Percentiles rank a stretch among this genome's conserved stretches.
These are phyloP conservation scores for Naganishia vaughanmartiniae DNA, from an alignment of 768 basidiomycete species.

Conservation along the genomic window DNA sequence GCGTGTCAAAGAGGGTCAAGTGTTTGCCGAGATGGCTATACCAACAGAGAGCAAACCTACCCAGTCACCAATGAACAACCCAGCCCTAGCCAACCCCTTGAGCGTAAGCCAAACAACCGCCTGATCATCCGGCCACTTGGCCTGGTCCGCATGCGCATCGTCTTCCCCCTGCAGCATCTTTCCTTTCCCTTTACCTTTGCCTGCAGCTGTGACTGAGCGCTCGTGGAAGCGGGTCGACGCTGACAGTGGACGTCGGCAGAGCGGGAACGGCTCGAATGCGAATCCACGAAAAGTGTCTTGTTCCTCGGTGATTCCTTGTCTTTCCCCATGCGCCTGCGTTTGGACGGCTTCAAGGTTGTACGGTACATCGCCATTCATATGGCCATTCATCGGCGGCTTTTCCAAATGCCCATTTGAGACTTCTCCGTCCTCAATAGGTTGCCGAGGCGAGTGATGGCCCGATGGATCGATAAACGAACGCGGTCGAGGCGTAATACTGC, in stretches of 20 bases:
- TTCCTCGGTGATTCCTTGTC: not conserved
- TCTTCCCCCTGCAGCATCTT: constrained; percentile 20
- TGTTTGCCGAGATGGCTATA: constrained; percentile 8
- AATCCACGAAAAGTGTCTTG: constrained; percentile 8
- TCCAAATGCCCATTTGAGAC: not conserved
- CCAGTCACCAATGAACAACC: constrained; percentile 51
- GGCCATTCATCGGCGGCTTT: not conserved
- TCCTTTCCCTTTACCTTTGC: constrained; percentile 1
- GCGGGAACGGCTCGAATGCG: constrained; percentile 11
- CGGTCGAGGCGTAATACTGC: constrained; percentile 42
- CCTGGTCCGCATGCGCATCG: constrained; percentile 21
- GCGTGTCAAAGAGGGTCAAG: not conserved
- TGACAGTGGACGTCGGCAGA: not conserved
- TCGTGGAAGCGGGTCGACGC: not conserved
- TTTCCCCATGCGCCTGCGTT: constrained; percentile 4
- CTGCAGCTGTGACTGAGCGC: not conserved
- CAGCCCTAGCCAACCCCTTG: constrained; percentile 45
- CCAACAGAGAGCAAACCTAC: constrained; percentile 33
- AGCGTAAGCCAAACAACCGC: constrained; percentile 46
- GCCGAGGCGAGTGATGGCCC: not conserved
- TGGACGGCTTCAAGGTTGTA: not conserved
- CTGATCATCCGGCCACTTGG: constrained; percentile 34
- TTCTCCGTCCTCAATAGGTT: not conserved
- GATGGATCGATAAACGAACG: constrained; percentile 1
- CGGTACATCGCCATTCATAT: not conserved